Evolutionary conservation across 108 stramenopile species (phyloP), one percentile per base, ranked within the genome.

Genomic region (Fragilaria crotonensis): DNA sequence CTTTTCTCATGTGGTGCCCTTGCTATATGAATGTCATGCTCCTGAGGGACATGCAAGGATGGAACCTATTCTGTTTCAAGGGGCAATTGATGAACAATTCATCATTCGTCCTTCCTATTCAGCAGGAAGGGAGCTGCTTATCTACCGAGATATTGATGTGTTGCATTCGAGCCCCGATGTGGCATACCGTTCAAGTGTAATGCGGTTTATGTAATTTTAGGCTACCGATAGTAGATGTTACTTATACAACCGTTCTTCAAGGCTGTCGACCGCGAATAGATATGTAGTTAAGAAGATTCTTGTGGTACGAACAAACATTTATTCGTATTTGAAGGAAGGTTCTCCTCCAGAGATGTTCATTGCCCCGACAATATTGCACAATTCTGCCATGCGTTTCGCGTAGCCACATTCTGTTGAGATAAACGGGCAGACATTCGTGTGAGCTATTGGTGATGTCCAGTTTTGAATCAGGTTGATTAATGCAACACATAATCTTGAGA

Each of bases 341-440:
- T n/a, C n/a, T n/a, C n/a, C n/a, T 45, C 72, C 75, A 18, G 74
- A 64, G 60, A 89, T 85, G 62, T 85, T 85, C 71, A 74, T 74
- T 5, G 80, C 80, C 0, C 83, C 88, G 11, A 82, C 83, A 68
- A 85, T 80, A 56, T 72, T 76, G 48, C 74, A 76, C 25, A 95
- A 67, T 61, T 94, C 95, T 9, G 90, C 90, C 95, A 94, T 94
- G 45, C 95, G 75, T 72, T 94, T 93, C 58, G 90, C 89, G 63
- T 96, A 97, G 14, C 94, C 95, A 52, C 75, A 79, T 57, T 93
- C 90, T 41, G 36, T 11, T 41, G 36, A 41, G 7, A 14, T 11
- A 41, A 41, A 41, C 7, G 7, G 36, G 7, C 14, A 41, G 36
- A 11, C 7, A 41, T n/a, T n/a, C n/a, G n/a, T n/a, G n/a, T n/a